Base-by-base conservation (phyloP, 2,329 filamentous ascomycete species). In the Aspergillus aculeatus region DNA sequence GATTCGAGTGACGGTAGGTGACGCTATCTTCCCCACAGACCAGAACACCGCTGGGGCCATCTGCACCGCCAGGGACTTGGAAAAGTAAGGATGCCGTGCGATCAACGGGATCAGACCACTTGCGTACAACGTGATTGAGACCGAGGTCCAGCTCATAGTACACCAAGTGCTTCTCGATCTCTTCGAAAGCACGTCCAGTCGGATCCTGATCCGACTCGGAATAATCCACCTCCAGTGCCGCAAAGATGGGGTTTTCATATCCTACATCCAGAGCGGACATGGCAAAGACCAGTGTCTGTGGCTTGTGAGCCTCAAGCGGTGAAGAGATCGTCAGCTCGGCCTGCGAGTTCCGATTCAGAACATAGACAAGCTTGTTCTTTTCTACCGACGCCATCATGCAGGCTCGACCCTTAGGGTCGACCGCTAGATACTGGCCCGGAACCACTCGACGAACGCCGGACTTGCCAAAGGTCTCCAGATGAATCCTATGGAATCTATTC, bases 311-410 rank as follows among this genome's bases (percentile, higher is more conserved):
- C 78, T 99, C 96, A 19, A 99, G 84, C 0, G 95, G 95, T 14
- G 95, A 99, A 5, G 95, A 99, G 54, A 99, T 99, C 47, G 93
- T 96, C 69, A 99, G 86, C 75, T 96, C 91, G 19, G 93, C 93
- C 77, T 98, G 92, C 3, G 92, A 86, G 78, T 96, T 96, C 66
- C 96, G 89, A 77, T 98, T 98, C 67, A 99, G 83, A 70, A 99
- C 94, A 78, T 99, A 99, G 67, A 99, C 95, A 58, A 99, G 89
- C 81, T 99, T 99, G 81, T 98, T 99, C 84, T 99, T 99, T 80
- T 99, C 96, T 57, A 94, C 84, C 5, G 93, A 94, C 10, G 95
- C 92, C 62, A 98, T 91, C 73, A 99, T 84, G 73, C 94, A 96
- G 57, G 96, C 96, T 80, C 95, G 87, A 58, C 95, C 95, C 77